Evolutionary conservation across 2,329 filamentous ascomycete species (phyloP), one percentile per base, ranked within the genome.

Genomic region (Chaetomium globosum): DNA sequence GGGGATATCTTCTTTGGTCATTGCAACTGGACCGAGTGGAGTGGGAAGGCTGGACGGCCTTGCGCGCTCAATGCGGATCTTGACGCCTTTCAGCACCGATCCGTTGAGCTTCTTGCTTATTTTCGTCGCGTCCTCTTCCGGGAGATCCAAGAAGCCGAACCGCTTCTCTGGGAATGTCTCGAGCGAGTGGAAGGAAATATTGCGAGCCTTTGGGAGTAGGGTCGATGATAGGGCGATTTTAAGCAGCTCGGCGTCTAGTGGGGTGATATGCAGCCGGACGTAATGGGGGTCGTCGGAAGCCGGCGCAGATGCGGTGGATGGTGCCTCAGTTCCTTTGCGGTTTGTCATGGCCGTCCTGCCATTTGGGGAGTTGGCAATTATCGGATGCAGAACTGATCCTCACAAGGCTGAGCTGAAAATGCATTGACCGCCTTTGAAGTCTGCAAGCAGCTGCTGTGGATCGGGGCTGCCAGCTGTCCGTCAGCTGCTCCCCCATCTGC

Each of bases 81-180:
- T 98, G 66, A 83, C 83, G 9, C 95, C 95, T 75, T 90, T 95
- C 64, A 99, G 79, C 28, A 91, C 89, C 1, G 89, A 86, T 36
- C 94, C 94, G 81, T 97, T 91, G 58, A 98, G 83, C 80, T 95
- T 98, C 79, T 90, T 94, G 80, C 89, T 92, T 61, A 98, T 79
- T 77, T 93, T 96, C n/a, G 94, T 90, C 10, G 94, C 95, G 70
- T 96, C 93, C 77, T 87, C 85, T 3, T 76, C 79, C 0, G 93
- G 93, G 46, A 99, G 79, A 55, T 96, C 93, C 66, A 98, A 82
- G 79, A 91, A 99, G 63, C 94, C 95, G 86, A 92, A 99, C 61
- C 86, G 89, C 75, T 87, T 90, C 70, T 99, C 95, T 16, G 94
- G 94, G 69, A 96, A 97, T 0, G 93, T 93, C 74, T 92, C 86